A percentile compares a stretch with the other conserved stretches of the same genome.
These are phyloP conservation scores for Phaffia tasmanica DNA, from an alignment of 768 basidiomycete genomes.

Conservation along the genomic window DNA sequence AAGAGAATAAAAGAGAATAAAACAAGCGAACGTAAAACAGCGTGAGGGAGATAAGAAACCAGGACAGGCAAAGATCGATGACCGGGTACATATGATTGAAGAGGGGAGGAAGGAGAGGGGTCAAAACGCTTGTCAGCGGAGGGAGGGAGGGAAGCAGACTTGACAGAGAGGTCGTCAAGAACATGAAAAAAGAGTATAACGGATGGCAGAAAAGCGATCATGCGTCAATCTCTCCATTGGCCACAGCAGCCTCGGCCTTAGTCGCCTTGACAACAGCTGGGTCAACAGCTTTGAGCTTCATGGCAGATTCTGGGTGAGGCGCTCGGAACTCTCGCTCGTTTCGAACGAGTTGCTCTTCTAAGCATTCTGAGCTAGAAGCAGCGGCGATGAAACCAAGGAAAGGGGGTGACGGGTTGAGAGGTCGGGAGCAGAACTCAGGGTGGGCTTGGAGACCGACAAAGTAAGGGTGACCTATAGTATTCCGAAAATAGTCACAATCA, in stretches of 20 bases:
- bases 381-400: slow-evolving; percentile 95
- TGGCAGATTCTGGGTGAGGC: slow-evolving; percentile 37
- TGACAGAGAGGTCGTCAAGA: too few relatives aligned
- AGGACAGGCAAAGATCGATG: too few relatives aligned
- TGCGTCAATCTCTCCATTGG: background rate
- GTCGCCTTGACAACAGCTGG: slow-evolving; percentile 6
- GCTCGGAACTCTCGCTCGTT: slow-evolving; percentile 45
- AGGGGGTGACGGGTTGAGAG: slow-evolving; percentile 90
- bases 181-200: too few relatives aligned
- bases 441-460: slow-evolving; percentile 92
- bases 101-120: too few relatives aligned
- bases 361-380: slow-evolving; percentile 47
- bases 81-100: too few relatives aligned
- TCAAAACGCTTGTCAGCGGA: too few relatives aligned
- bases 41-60: too few relatives aligned
- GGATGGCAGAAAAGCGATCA: too few relatives aligned
- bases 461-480: slow-evolving; percentile 68
- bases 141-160: too few relatives aligned
- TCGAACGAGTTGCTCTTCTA: slow-evolving; percentile 60
- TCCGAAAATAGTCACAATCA: background rate
- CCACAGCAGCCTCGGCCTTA: background rate
- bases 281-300: slow-evolving; percentile 32
- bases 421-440: slow-evolving; percentile 96
- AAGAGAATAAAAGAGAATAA: too few relatives aligned
- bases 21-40: too few relatives aligned